phyloP scores from a whole-genome alignment of 1,284 basidiomycete species.

The Microbotryum saponariae region DNA sequence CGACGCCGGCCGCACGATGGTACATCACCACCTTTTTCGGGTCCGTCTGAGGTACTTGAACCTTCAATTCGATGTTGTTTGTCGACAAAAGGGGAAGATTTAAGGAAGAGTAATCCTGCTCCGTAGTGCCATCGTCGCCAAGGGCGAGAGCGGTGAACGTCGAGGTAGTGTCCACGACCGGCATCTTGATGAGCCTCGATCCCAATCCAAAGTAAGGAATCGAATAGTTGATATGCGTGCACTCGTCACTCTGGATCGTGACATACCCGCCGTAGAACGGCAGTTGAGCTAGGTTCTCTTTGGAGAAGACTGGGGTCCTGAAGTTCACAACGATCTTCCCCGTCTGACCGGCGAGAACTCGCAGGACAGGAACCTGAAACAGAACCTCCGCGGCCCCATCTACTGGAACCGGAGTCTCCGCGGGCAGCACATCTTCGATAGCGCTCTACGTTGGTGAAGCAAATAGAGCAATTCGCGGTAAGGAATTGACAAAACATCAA shows the following conservation, averaged over 20 bases:
- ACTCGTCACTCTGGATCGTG: conserved; percentile 1
- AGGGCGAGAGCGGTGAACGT: no score
- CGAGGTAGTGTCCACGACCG: not conserved
- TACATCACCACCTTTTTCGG: no score
- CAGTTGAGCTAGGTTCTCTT: conserved; percentile 3
- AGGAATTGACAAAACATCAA: no score
- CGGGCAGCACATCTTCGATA: conserved; percentile 8
- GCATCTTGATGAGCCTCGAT: conserved; percentile 25
- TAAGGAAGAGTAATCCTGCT: no score
- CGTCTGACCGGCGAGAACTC: conserved; percentile 5
- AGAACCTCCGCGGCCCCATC: no score
- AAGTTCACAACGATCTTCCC: conserved; percentile 4
- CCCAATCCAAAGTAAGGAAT: conserved; percentile 30
- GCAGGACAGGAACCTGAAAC: no score
- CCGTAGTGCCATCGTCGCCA: no score
- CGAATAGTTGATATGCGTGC: not conserved
- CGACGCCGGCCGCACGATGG: no score
- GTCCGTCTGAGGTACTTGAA: no score
- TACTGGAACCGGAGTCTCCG: not conserved
- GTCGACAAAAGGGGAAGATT: no score
- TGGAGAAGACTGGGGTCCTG: conserved; percentile 6
- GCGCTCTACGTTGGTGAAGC: conserved; percentile 4
- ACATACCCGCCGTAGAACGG: conserved; percentile 32
- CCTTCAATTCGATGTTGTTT: no score
- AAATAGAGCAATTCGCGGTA: no score